Evolutionary conservation across 2,329 filamentous ascomycete species (phyloP), one percentile per base, ranked within the genome.

Genomic region (Calonectria hongkongensis): DNA sequence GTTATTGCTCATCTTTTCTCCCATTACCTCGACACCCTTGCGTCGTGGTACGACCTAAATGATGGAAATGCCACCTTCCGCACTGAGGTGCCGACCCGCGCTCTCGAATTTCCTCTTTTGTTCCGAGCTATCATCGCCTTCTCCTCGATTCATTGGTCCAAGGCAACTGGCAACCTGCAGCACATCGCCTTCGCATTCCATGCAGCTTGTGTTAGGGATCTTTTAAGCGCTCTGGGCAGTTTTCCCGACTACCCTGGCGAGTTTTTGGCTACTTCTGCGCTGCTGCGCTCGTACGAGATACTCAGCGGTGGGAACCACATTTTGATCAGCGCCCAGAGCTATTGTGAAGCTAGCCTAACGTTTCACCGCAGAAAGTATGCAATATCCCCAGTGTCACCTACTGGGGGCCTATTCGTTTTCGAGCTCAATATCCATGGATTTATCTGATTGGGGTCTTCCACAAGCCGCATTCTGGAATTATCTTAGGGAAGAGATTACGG

Each of bases 41-140:
- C 62, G n/a, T 27, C 62, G 27, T 51, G 45, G 62, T 65, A 65
- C 45, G 45, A 65, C 62, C 25, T 51, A 3, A 65, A 65, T 28
- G 62, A 50, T 51, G 62, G 28, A 51, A 50, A 65, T 65, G 62
- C 62, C 6, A 65, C 62, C 62, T 65, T 65, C 62, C 62, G 62
- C 30, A 65, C 47, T 51, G 62, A 39, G 45, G 41, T 51, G 9
- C 45, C 62, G 2, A 27, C 12, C 45, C 62, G 45, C 28, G 62
- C 62, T 27, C 62, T 65, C 4, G 33, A 39, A 30, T 51, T 51
- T 50, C 62, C 62, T 15, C 45, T 51, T 39, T 39, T 51, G 45
- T 65, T 65, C 45, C 45, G 62, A 16, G 62, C 51, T 30, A 58
- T 39, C 13, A 58, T 41, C n/a, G 33, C 54, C 2, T 41, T 58